Evolutionary conservation across 768 basidiomycete species (phyloP).

Genomic region (Naganishia onofrii): DNA sequence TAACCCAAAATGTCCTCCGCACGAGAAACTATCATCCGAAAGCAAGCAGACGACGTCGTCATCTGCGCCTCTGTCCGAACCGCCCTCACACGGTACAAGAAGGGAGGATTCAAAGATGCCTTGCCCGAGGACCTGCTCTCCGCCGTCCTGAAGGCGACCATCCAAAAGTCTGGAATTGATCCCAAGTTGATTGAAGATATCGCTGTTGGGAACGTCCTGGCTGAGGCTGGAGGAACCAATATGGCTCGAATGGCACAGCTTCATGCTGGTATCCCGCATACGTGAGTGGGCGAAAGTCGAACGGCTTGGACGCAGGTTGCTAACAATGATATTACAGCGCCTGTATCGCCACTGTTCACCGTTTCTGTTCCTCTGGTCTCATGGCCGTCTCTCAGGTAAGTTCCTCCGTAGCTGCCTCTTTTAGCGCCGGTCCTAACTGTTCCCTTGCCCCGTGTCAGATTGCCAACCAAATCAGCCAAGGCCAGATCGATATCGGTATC

Average conservation of each 20-base stretch:
- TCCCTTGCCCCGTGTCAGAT: constrained; percentile 54
- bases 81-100: constrained; percentile 54
- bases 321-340: constrained; percentile 55
- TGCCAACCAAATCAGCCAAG: constrained; percentile 71
- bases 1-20: constrained; percentile 5
- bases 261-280: constrained; percentile 72
- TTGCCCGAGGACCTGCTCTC: constrained; percentile 77
- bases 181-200: constrained; percentile 81
- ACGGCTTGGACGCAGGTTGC: background rate
- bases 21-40: constrained; percentile 31
- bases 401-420: background rate
- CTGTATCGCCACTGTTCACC: constrained; percentile 76
- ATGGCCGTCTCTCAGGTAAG: constrained; percentile 66
- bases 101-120: constrained; percentile 89
- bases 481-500: constrained; percentile 86
- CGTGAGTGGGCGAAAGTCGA: constrained; percentile 24
- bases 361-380: constrained; percentile 85
- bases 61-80: constrained; percentile 37
- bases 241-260: constrained; percentile 83
- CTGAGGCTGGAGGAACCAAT: constrained; percentile 75
- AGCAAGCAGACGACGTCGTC: constrained; percentile 36
- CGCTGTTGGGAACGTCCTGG: constrained; percentile 81
- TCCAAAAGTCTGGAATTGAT: constrained; percentile 64
- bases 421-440: background rate
- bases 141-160: constrained; percentile 72